Percentiles rank a stretch among this genome's conserved stretches.
These are phyloP conservation scores for Neoboletus magnificus DNA, from an alignment of 768 basidiomycete species.

Conservation along the genomic window DNA sequence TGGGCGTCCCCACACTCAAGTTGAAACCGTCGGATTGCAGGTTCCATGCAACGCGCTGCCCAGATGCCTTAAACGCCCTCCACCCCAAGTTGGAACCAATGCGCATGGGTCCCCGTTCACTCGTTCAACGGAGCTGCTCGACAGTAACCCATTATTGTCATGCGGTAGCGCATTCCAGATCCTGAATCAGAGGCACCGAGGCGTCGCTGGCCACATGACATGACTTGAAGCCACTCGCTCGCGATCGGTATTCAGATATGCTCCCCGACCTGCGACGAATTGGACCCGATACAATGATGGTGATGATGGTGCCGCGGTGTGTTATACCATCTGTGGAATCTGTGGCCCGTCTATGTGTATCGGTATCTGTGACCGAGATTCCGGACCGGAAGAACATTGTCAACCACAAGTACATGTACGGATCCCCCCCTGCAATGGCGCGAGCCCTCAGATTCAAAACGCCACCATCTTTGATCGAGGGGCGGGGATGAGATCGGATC, in stretches of 20 bases:
- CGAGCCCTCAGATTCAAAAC: background rate
- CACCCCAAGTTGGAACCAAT: background rate
- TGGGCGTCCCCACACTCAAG: background rate
- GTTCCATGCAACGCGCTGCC: background rate
- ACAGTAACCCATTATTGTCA: background rate
- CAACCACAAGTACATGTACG: background rate
- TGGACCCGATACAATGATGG: background rate
- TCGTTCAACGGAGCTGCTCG: background rate
- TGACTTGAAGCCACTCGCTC: background rate
- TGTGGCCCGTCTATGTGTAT: background rate
- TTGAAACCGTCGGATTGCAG: background rate
- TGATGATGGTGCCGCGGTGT: background rate
- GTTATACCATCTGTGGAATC: background rate
- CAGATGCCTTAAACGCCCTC: background rate
- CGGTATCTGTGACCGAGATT: background rate
- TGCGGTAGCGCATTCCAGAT: background rate
- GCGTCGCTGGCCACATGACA: background rate
- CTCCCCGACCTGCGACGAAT: background rate
- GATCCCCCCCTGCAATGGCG: background rate
- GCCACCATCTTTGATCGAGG: background rate
- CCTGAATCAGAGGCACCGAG: background rate
- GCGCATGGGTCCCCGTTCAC: background rate
- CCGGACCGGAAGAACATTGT: background rate
- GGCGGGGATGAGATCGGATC: background rate
- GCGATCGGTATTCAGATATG: background rate